These are phyloP conservation scores for Quercus engelmannii DNA, from an alignment of 306 rosid genomes.

Conservation along the genomic window DNA sequence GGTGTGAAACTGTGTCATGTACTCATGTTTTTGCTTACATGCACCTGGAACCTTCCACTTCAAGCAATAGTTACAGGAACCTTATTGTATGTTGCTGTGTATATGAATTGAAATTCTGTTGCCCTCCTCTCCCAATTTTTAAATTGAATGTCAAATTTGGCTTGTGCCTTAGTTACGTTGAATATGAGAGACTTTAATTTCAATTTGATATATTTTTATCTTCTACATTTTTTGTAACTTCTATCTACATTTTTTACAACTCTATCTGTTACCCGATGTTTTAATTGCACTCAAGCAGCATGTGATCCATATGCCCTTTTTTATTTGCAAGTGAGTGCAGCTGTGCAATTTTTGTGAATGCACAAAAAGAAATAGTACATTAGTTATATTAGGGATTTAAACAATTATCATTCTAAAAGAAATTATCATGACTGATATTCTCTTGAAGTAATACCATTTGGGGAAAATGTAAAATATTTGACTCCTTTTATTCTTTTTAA, in stretches of 20 bases:
- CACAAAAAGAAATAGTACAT: background rate
- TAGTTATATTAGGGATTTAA: background rate
- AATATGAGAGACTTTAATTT: background rate
- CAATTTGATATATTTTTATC: background rate
- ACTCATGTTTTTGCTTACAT: background rate
- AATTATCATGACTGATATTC: background rate
- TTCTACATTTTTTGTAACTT: background rate
- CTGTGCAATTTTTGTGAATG: background rate
- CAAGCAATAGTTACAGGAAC: background rate
- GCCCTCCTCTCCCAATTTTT: background rate
- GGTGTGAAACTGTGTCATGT: background rate
- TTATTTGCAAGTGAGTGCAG: background rate
- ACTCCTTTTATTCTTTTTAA: background rate
- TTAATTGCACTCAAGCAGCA: background rate
- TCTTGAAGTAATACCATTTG: slow-evolving; percentile 5
- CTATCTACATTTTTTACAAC: background rate
- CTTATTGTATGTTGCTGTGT: background rate
- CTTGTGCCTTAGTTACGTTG: background rate
- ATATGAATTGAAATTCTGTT: background rate
- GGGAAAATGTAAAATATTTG: slow-evolving; percentile 1
- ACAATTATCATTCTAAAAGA: background rate
- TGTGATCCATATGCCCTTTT: background rate
- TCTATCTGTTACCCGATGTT: background rate
- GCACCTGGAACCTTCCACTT: background rate
- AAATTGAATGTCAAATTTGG: background rate